Base-by-base conservation (phyloP, 768 basidiomycete genomes). In the Exsudoporus frostii region DNA sequence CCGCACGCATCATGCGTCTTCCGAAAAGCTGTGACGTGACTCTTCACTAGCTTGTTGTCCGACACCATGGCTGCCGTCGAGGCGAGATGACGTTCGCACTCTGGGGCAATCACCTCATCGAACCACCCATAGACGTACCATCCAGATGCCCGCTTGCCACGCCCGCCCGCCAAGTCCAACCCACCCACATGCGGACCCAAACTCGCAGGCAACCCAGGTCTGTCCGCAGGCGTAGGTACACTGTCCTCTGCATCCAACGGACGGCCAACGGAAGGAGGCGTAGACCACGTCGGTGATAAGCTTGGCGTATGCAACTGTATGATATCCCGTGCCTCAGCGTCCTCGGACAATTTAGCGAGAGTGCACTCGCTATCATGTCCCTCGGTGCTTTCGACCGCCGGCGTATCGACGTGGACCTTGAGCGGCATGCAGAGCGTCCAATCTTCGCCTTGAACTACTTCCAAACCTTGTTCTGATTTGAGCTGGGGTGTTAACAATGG, bases 361-460 rank as follows among this genome's bases (percentile, higher is more conserved):
- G 57, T 44, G 9, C 39, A 41, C 32, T 58, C 59, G 37, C 57
- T 45, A 2, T 36, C 39, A 1, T 17, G 19, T 43, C 33, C 56
- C 22, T 52, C 51, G 15, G 22, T 32, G 3, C 50, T 30, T 20
- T 44, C 51, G 27, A 39, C 34, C 7, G 44, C 34, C 1, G 56
- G 51, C 13, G 34, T 33, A 5, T 20, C 46, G 2, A 41, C 53
- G 0, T 41, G 55, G 17, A 27, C 34, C 29, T 67, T 63, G 54
- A 71, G 58, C 19, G 68, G 65, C 70, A 71, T 71, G 6, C 65
- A 69, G 8, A 69, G 49, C 30, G 68, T 69, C 68, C 68, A 69
- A 27, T 69, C 68, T 7, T 69, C 69, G 22, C 38, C 36, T 20
- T 55, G 33, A 2, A 47, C 43, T 14, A 45, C 60, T n/a, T 61